These are phyloP conservation scores for Trichoderma asperellum DNA, from an alignment of 2,329 filamentous ascomycete genomes.

Conservation along the genomic window DNA sequence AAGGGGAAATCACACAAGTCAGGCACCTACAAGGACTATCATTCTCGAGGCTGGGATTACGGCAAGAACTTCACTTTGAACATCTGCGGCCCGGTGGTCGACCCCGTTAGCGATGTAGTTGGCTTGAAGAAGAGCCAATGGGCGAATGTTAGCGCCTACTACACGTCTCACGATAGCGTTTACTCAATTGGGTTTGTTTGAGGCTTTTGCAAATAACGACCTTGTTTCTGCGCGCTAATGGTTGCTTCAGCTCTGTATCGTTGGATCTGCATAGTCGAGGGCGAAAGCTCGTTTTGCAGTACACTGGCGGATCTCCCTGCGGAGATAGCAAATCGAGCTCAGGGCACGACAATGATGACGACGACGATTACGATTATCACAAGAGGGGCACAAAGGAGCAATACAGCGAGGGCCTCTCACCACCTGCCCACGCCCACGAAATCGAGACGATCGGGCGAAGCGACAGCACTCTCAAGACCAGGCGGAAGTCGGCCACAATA, in stretches of 20 bases:
- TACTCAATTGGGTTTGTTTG: conserved; percentile 75
- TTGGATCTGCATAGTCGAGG: conserved; percentile 62
- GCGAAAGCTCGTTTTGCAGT: conserved; percentile 76
- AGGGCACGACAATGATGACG: conserved; percentile 38
- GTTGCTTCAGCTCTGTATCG: conserved; percentile 49
- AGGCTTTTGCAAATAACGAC: not conserved
- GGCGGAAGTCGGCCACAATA: conserved; percentile 81
- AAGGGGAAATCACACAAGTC: conserved; percentile 52
- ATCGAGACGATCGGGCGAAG: conserved; percentile 40
- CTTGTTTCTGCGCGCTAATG: not conserved
- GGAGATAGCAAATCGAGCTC: conserved; percentile 49
- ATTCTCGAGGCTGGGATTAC: conserved; percentile 75
- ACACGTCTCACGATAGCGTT: conserved; percentile 64
- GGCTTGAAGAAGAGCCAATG: conserved; percentile 66
- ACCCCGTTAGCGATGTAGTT: conserved; percentile 63
- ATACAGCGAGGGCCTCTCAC: conserved; percentile 1
- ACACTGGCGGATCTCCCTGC: conserved; percentile 77
- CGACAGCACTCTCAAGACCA: conserved; percentile 36
- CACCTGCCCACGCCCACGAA: conserved; percentile 22
- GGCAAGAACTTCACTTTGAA: conserved; percentile 82
- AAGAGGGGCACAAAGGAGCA: conserved; percentile 11
- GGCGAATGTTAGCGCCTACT: conserved; percentile 80
- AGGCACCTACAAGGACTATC: conserved; percentile 55
- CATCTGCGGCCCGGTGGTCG: conserved; percentile 76
- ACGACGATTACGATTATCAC: conserved; percentile 13